Conservation (phyloP, 2,329 filamentous ascomycete genomes). For the Fusarium tjaetaba region DNA sequence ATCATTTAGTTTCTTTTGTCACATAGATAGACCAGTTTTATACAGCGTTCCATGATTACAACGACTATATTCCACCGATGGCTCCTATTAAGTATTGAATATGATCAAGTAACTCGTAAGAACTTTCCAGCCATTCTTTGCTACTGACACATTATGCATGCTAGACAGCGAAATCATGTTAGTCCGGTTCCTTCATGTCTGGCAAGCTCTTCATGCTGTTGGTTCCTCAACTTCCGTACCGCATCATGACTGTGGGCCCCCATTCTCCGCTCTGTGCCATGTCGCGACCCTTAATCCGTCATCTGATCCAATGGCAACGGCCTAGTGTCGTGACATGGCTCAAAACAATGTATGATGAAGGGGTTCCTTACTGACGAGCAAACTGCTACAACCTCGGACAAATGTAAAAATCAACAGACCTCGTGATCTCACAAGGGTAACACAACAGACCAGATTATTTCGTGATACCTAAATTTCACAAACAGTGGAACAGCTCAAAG, state of each 20-base stretch:
- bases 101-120: fast-evolving
- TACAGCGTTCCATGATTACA: neutral
- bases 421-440: neutral
- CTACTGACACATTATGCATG: too few relatives aligned
- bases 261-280: neutral
- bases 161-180: fast-evolving
- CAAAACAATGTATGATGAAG: fast-evolving
- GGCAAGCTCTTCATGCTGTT: neutral
- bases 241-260: too few relatives aligned
- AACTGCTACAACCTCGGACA: fast-evolving
- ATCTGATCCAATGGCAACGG: fast-evolving
- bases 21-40: neutral
- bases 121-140: fast-evolving
- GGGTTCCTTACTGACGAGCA: too few relatives aligned
- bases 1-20: neutral
- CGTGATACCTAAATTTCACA: fast-evolving
- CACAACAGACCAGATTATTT: fast-evolving
- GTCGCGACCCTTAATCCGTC: neutral
- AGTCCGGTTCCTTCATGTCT: fast-evolving
- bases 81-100: fast-evolving
- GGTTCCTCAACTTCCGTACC: fast-evolving
- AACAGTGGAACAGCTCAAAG: neutral
- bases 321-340: too few relatives aligned
- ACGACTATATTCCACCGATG: fast-evolving
- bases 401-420: fast-evolving